Evolutionary conservation across 2,329 filamentous ascomycete species (phyloP).

Genomic region (Colletotrichum orbiculare): DNA sequence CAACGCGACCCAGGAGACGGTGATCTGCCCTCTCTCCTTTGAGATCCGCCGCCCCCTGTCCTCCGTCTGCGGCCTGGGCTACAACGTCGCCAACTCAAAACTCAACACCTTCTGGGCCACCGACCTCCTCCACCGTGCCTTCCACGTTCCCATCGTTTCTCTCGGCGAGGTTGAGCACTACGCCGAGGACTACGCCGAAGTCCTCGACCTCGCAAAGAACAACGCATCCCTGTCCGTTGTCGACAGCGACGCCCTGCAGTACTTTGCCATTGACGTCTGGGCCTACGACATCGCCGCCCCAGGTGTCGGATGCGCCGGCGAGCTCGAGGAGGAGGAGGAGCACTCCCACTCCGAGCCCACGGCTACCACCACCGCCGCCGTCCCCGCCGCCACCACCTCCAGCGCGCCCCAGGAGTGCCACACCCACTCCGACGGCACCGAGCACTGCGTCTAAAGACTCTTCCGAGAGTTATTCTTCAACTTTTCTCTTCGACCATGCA

Average conservation of each 20-base stretch:
- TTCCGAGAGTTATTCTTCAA: too few relatives aligned
- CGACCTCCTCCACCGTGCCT: constrained; percentile 74
- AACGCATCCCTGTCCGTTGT: constrained; percentile 60
- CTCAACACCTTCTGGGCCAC: constrained; percentile 73
- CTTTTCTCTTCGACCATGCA: not conserved
- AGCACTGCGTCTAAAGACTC: constrained; percentile 37
- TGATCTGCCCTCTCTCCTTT: constrained; percentile 75
- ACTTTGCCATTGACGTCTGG: constrained; percentile 76
- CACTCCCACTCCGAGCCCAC: constrained; percentile 4
- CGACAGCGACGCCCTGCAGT: constrained; percentile 73
- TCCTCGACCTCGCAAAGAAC: constrained; percentile 61
- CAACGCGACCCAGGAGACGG: constrained; percentile 74
- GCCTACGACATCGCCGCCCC: constrained; percentile 73
- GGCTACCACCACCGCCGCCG: constrained; percentile 45
- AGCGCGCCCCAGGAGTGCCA: constrained; percentile 62
- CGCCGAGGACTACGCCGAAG: constrained; percentile 66
- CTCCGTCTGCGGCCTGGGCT: constrained; percentile 71
- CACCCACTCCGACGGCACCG: constrained; percentile 55
- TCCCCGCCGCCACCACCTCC: constrained; percentile 66
- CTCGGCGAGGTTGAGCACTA: constrained; percentile 72
- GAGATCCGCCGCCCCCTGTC: constrained; percentile 65
- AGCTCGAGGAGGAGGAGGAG: constrained; percentile 36
- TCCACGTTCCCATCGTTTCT: constrained; percentile 70
- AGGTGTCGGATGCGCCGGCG: constrained; percentile 70
- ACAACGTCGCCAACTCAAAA: constrained; percentile 66